These are phyloP conservation scores for Glomus cerebriforme DNA, from an alignment of 192 early-diverging fungal genomes.

Conservation along the genomic window DNA sequence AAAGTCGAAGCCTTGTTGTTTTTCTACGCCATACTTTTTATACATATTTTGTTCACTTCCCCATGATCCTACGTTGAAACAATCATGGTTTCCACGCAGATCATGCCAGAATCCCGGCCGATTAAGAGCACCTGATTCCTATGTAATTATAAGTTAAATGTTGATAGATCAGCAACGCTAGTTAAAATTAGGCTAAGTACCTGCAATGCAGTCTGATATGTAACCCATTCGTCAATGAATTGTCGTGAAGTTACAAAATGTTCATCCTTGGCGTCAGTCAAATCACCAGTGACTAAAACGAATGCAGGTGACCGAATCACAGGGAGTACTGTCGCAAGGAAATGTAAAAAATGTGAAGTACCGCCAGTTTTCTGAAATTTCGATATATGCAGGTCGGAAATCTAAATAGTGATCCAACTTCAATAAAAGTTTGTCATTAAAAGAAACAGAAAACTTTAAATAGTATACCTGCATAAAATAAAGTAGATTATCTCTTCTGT, in stretches of 20 bases:
- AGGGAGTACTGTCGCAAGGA: slow-evolving; percentile 73
- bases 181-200: slow-evolving; percentile 41
- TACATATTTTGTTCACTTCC: slow-evolving; percentile 64
- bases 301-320: slow-evolving; percentile 71
- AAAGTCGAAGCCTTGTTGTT: slow-evolving; percentile 58
- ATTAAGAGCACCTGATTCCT: slow-evolving; percentile 18
- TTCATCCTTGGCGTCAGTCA: slow-evolving; percentile 85
- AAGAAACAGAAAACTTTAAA: background rate
- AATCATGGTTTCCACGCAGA: slow-evolving; percentile 94
- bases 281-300: slow-evolving; percentile 82
- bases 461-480: slow-evolving; percentile 68
- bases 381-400: slow-evolving; percentile 88
- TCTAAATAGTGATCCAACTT: slow-evolving; percentile 41
- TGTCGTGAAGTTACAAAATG: slow-evolving; percentile 69
- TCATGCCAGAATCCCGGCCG: slow-evolving; percentile 72
- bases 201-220: slow-evolving; percentile 68
- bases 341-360: slow-evolving; percentile 74
- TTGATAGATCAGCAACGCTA: background rate
- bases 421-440: background rate
- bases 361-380: slow-evolving; percentile 64
- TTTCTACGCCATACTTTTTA: slow-evolving; percentile 52
- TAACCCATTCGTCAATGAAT: slow-evolving; percentile 78
- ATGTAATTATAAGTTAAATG: background rate
- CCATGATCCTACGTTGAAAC: slow-evolving; percentile 76
- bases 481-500: slow-evolving; percentile 60